These are phyloP conservation scores for Xylaria grammica DNA, from an alignment of 495 filamentous ascomycete genomes.

Conservation along the genomic window DNA sequence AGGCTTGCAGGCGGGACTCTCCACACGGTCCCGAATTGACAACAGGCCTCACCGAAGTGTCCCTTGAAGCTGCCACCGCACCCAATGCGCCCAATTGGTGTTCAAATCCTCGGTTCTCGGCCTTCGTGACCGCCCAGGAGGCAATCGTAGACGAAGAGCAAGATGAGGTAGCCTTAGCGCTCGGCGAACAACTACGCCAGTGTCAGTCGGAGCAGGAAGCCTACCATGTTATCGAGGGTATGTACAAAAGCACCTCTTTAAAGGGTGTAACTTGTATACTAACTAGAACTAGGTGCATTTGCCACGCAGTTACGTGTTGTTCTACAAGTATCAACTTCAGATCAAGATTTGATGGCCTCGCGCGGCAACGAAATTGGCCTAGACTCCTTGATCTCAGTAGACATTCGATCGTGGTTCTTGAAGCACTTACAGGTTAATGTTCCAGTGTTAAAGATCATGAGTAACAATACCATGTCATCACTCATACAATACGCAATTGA, in stretches of 20 bases:
- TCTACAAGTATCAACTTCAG: slow-evolving; percentile 10
- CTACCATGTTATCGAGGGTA: slow-evolving; percentile 23
- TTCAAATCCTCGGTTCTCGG: slow-evolving; percentile 17
- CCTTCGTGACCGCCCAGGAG: background rate
- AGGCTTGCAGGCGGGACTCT: slow-evolving; percentile 17
- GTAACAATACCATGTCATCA: slow-evolving; percentile 29
- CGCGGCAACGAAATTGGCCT: slow-evolving; percentile 36
- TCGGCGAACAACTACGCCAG: slow-evolving; percentile 15
- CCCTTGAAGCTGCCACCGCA: background rate
- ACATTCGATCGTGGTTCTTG: slow-evolving; percentile 43
- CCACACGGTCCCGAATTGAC: slow-evolving; percentile 17
- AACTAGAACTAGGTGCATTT: slow-evolving; percentile 13
- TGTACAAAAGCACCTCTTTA: background rate
- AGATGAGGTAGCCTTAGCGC: background rate
- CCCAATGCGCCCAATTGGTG: slow-evolving; percentile 6
- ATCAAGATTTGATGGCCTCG: slow-evolving; percentile 20
- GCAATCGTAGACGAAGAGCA: background rate
- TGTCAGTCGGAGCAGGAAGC: slow-evolving; percentile 13
- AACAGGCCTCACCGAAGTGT: slow-evolving; percentile 25
- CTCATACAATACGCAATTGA: slow-evolving; percentile 21
- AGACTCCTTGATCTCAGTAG: slow-evolving; percentile 43
- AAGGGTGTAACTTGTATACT: background rate
- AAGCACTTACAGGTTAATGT: slow-evolving; percentile 40
- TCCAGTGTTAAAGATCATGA: slow-evolving; percentile 43
- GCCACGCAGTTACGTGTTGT: slow-evolving; percentile 6